phyloP scores from a whole-genome alignment of 2,329 filamentous ascomycete genomes.

The Rhynchosporium secalis region DNA sequence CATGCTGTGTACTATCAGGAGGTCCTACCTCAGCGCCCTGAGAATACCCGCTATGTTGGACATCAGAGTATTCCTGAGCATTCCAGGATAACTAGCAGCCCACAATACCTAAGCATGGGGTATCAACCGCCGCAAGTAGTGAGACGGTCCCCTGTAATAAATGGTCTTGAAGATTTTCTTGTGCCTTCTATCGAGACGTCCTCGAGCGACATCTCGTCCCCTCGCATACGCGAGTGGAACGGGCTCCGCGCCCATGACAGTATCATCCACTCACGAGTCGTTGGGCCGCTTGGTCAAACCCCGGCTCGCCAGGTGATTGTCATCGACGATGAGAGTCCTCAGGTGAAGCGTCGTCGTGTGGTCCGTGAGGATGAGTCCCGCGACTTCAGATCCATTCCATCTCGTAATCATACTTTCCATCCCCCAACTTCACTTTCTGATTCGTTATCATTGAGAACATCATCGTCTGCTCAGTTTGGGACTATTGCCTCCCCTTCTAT shows the following conservation, averaged over 20 bases:
- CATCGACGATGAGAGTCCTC: conserved; percentile 37
- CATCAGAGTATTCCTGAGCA: conserved; percentile 27
- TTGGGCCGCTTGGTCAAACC: conserved; percentile 28
- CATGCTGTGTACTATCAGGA: conserved; percentile 29
- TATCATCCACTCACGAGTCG: conserved; percentile 23
- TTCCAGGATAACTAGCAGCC: conserved; percentile 15
- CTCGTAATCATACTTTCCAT: conserved; percentile 29
- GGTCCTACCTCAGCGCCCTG: conserved; percentile 16
- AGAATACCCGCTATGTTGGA: not conserved
- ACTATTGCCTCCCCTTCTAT: conserved; percentile 17
- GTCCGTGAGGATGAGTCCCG: conserved; percentile 35
- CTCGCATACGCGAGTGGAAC: conserved; percentile 28
- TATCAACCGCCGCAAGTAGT: conserved; percentile 37
- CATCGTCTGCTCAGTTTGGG: conserved; percentile 29
- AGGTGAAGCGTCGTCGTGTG: conserved; percentile 36
- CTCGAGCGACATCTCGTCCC: conserved; percentile 32
- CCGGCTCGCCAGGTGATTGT: conserved; percentile 37
- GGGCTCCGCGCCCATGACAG: conserved; percentile 19
- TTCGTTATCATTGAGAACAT: conserved; percentile 30
- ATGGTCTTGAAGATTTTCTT: conserved; percentile 38
- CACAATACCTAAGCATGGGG: conserved; percentile 23
- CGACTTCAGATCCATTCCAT: conserved; percentile 32
- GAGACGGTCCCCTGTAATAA: conserved; percentile 32
- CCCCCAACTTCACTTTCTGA: conserved; percentile 28
- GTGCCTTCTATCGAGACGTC: conserved; percentile 40